These are phyloP conservation scores for Athelia sp. DNA, from an alignment of 1,284 basidiomycete species.

Conservation along the genomic window DNA sequence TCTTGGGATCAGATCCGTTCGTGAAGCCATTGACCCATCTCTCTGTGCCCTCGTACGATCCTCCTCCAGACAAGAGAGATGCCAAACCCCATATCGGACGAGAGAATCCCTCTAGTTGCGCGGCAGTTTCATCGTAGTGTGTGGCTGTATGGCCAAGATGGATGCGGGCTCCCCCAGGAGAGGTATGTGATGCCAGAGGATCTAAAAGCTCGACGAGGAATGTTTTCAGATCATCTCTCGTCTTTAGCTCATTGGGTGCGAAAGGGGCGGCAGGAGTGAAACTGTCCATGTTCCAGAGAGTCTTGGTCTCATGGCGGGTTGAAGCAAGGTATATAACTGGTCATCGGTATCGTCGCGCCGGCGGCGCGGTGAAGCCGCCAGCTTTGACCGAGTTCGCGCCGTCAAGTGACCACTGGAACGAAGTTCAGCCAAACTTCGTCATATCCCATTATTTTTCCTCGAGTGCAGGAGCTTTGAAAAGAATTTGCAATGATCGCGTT, in stretches of 20 bases:
- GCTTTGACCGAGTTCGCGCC: background rate
- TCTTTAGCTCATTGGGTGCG: constrained; percentile 52
- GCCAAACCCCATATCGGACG: constrained; percentile 75
- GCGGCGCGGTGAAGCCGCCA: background rate
- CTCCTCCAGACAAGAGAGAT: constrained; percentile 61
- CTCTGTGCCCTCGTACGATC: constrained; percentile 45
- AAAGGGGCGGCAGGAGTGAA: constrained; percentile 37
- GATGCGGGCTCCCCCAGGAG: constrained; percentile 66
- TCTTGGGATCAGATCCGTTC: constrained; percentile 60
- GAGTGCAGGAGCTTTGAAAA: no score
- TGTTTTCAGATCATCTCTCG: constrained; percentile 49
- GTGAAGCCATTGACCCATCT: constrained; percentile 65
- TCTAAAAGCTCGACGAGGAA: constrained; percentile 61
- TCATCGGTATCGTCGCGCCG: background rate
- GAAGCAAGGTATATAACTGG: background rate
- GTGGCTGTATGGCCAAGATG: constrained; percentile 70
- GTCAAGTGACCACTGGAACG: no score
- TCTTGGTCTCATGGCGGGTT: background rate
- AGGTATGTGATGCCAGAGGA: constrained; percentile 64
- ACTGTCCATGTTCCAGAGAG: background rate
- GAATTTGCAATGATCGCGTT: no score
- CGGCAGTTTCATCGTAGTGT: constrained; percentile 71
- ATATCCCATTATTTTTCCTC: no score
- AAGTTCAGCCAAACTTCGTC: no score
- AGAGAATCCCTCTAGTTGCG: constrained; percentile 73